Percentiles rank a stretch among this genome's conserved stretches.
Evolutionary conservation across 768 basidiomycete genomes (phyloP).

Genomic region (Mycena rosella): DNA sequence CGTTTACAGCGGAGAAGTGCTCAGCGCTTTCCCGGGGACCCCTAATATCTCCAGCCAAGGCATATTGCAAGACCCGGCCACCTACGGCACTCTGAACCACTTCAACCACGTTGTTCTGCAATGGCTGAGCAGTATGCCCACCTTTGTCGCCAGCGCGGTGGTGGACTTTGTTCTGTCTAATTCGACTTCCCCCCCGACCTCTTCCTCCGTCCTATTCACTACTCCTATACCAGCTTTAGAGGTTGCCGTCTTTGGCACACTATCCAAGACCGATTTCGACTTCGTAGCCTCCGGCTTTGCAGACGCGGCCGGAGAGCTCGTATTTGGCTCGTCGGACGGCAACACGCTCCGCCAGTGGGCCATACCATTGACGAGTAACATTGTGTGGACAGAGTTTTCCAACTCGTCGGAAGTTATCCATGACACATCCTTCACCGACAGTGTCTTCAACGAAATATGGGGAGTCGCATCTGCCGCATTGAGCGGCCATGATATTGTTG

Average conservation of each 20-base stretch:
- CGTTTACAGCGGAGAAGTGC: slow-evolving; percentile 62
- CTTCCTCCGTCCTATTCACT: slow-evolving; percentile 56
- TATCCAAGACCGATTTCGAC: slow-evolving; percentile 61
- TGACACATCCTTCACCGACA: slow-evolving; percentile 61
- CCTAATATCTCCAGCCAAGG: slow-evolving; percentile 40
- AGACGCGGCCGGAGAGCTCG: slow-evolving; percentile 61
- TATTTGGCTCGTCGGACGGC: slow-evolving; percentile 70
- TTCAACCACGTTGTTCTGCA: slow-evolving; percentile 69
- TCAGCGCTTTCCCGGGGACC: slow-evolving; percentile 61
- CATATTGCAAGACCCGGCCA: slow-evolving; percentile 59
- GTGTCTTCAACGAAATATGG: slow-evolving; percentile 64
- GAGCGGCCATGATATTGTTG: slow-evolving; percentile 43
- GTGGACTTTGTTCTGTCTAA: slow-evolving; percentile 62
- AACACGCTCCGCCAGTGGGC: slow-evolving; percentile 66
- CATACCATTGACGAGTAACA: slow-evolving; percentile 53
- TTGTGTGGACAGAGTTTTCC: slow-evolving; percentile 68
- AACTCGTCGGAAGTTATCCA: slow-evolving; percentile 63
- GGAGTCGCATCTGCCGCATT: slow-evolving; percentile 55
- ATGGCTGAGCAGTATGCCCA: slow-evolving; percentile 66
- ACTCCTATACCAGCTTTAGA: slow-evolving; percentile 65
- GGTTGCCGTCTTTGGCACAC: slow-evolving; percentile 73
- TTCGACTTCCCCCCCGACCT: slow-evolving; percentile 55
- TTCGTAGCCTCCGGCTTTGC: slow-evolving; percentile 65
- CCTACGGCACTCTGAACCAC: slow-evolving; percentile 67
- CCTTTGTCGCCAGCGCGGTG: slow-evolving; percentile 60